Base-by-base conservation (phyloP, 108 stramenopile genomes). In the Schizochytrium sp. region DNA sequence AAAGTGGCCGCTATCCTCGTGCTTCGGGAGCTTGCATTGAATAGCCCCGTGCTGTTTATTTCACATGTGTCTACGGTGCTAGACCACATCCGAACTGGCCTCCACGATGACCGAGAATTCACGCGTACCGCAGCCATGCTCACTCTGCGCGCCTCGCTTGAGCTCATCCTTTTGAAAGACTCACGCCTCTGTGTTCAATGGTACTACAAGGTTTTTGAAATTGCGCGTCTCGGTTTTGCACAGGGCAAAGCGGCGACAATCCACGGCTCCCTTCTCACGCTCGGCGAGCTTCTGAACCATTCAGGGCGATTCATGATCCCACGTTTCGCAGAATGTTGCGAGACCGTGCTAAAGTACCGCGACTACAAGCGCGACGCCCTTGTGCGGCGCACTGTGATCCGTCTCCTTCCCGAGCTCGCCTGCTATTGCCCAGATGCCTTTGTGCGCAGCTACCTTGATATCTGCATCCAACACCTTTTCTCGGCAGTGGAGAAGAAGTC, bases 221-320 rank as follows among this genome's bases (percentile, higher is more conserved):
- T 18, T 6, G 91, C 91, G 4, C 47, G 92, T 5, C 29, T 1
- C 51, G 57, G 29, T 5, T 48, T 83, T 53, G 58, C 19, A 4
- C 90, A 90, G 60, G 90, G 72, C 5, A 14, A 45, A 5, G 58
- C 88, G 43, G 93, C 92, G 18, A 92, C 94, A 4, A 94, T 94
- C 58, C 97, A 99, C 90, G 99, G 98, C 44, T 96, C 97, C 4
- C 89, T 99, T 16, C 91, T 99, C 19, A 94, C 95, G 23, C 92
- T 97, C 6, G 91, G 95, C 10, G 95, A 96, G 12, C 94, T 99
- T 92, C 92, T 99, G 51, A 90, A 95, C 10, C 94, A 95, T 87
- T 92, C 97, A 14, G 92, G 95, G 14, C 94, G 95, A n/a, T 99
- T 99, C 91, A 96, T 99, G 93, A 60, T 96, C 58, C 98, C 98